phyloP scores from a whole-genome alignment of 257 asterid species.

The Nicotiana obtusifolia region DNA sequence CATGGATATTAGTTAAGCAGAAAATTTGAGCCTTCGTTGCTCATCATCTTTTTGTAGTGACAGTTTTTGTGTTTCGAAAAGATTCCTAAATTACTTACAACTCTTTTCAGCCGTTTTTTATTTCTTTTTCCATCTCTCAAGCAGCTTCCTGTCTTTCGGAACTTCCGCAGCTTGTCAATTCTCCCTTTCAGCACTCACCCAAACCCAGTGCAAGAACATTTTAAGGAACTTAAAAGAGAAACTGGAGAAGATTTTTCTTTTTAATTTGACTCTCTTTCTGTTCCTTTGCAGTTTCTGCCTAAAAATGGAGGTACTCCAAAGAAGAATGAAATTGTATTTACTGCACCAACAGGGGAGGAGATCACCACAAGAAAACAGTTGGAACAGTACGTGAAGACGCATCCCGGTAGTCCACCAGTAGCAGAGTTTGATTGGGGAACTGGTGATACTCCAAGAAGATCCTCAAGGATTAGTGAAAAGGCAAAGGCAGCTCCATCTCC shows the following conservation, averaged over 20 bases:
- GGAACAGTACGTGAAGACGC: conserved; percentile 44
- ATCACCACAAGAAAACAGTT: conserved; percentile 34
- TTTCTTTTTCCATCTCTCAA: neutral
- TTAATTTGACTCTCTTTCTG: neutral
- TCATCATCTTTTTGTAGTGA: too few species aligned
- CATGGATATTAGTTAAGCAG: neutral
- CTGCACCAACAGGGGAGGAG: conserved; percentile 54
- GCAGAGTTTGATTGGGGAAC: conserved; percentile 54
- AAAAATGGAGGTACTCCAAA: conserved; percentile 32
- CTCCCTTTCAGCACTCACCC: neutral
- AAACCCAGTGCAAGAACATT: neutral
- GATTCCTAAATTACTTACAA: neutral
- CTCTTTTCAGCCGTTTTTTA: neutral
- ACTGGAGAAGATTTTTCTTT: neutral
- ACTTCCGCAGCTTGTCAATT: too few species aligned
- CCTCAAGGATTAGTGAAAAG: conserved; percentile 44
- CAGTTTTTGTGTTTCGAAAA: neutral
- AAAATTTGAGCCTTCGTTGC: too few species aligned
- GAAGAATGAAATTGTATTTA: conserved; percentile 43
- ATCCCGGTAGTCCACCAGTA: conserved; percentile 38
- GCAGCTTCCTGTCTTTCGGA: too few species aligned
- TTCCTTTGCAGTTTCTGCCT: conserved; percentile 29
- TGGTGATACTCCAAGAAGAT: conserved; percentile 55
- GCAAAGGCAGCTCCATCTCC: conserved; percentile 32
- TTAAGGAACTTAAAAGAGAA: neutral